Evolutionary conservation across 2,329 filamentous ascomycete genomes (phyloP).

Genomic region (Neopestalotiopsis clavispora): DNA sequence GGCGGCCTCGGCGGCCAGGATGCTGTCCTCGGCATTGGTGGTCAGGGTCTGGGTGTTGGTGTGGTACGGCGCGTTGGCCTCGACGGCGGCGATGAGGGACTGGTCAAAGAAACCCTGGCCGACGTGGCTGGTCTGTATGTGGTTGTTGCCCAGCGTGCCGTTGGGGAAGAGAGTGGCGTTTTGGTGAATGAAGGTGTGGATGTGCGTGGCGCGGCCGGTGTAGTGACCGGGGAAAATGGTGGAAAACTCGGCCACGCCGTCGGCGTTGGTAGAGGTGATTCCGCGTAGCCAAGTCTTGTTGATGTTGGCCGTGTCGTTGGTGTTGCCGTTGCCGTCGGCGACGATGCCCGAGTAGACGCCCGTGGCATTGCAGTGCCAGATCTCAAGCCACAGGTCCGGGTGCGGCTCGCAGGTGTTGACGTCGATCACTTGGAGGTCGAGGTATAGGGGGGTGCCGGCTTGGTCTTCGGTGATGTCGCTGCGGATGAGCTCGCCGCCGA

Average conservation of each 20-base stretch:
- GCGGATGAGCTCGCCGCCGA: conserved; percentile 55
- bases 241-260: conserved; percentile 47
- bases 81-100: conserved; percentile 48
- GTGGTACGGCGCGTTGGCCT: conserved; percentile 3
- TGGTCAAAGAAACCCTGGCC: conserved; percentile 73
- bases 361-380: conserved; percentile 53
- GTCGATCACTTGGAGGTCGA: conserved; percentile 60
- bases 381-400: conserved; percentile 51
- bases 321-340: conserved; percentile 46
- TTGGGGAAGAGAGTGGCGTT: conserved; percentile 42
- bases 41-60: not conserved
- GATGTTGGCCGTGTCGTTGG: conserved; percentile 46
- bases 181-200: conserved; percentile 52
- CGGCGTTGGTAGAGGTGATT: conserved; percentile 42
- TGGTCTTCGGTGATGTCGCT: conserved; percentile 52
- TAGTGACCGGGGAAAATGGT: conserved; percentile 51
- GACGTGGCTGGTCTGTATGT: conserved; percentile 55
- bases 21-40: not conserved
- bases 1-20: not conserved
- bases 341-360: conserved; percentile 54
- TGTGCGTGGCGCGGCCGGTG: conserved; percentile 49
- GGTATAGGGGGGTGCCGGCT: conserved; percentile 49
- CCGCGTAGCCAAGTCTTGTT: conserved; percentile 47
- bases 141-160: conserved; percentile 48
- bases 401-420: conserved; percentile 57